phyloP scores from a whole-genome alignment of 73 alveolate genomes.

The Durusdinium trenchii region DNA sequence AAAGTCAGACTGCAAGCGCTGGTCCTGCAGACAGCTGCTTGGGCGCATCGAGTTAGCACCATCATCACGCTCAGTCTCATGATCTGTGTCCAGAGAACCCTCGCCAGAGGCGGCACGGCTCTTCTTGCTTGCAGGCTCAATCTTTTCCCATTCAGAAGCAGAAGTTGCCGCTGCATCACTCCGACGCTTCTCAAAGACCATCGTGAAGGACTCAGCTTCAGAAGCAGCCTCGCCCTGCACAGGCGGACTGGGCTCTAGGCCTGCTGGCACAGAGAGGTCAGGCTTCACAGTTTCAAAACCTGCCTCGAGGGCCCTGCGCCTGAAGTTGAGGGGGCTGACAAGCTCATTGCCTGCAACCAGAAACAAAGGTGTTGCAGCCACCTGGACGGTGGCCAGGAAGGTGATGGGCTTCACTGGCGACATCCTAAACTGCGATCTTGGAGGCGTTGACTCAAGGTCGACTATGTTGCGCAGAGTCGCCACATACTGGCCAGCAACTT shows the following conservation, averaged over 20 bases:
- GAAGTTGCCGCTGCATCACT: background rate
- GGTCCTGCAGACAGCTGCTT: too few species aligned
- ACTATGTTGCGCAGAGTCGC: background rate
- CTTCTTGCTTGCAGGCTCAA: background rate
- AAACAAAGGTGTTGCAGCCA: too few species aligned
- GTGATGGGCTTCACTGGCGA: background rate
- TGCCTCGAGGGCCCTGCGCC: background rate
- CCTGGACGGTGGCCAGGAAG: background rate
- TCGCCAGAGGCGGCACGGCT: background rate
- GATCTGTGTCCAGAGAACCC: background rate
- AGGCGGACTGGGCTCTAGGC: background rate
- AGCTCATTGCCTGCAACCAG: background rate
- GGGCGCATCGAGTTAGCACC: too few species aligned
- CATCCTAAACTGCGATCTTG: background rate
- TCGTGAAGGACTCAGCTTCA: background rate
- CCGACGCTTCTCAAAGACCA: background rate
- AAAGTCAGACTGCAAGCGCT: background rate
- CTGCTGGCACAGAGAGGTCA: background rate
- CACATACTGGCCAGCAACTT: background rate
- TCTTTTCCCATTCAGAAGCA: background rate
- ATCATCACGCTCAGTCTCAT: background rate
- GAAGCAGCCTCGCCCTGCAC: background rate
- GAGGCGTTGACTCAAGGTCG: constrained; percentile 8
- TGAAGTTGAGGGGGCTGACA: constrained; percentile 18
- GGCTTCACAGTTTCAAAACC: background rate